These are phyloP conservation scores for Orbilia javanica DNA, from an alignment of 2,329 filamentous ascomycete species.

Conservation along the genomic window DNA sequence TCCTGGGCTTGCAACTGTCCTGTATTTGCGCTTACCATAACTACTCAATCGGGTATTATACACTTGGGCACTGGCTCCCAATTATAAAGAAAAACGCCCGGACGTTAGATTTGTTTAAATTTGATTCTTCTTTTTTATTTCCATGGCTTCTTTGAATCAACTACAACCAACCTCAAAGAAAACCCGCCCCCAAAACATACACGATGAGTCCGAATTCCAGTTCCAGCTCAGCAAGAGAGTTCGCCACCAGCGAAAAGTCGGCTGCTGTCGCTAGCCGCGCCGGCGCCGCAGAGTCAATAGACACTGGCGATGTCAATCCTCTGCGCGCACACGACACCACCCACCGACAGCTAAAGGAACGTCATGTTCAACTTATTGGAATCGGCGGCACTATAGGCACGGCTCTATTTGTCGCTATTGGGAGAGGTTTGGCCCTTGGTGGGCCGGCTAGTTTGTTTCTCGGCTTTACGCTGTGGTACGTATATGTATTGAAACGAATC, in stretches of 20 bases:
- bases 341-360: slow-evolving; percentile 70
- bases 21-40: neutral
- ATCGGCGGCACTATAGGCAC: slow-evolving; percentile 77
- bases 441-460: slow-evolving; percentile 67
- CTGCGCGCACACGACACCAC: slow-evolving; percentile 38
- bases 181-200: neutral
- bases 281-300: slow-evolving; percentile 25
- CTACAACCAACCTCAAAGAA: neutral
- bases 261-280: neutral
- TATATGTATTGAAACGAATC: no score
- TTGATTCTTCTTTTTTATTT: neutral
- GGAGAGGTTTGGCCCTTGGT: slow-evolving; percentile 71
- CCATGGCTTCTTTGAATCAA: neutral
- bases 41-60: neutral
- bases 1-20: neutral
- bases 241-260: slow-evolving; percentile 8
- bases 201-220: slow-evolving; percentile 1
- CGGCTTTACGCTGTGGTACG: slow-evolving; percentile 73
- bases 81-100: slow-evolving; percentile 1
- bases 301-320: slow-evolving; percentile 4
- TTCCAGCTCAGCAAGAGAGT: neutral
- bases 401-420: slow-evolving; percentile 73
- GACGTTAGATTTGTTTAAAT: neutral
- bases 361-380: slow-evolving; percentile 73
- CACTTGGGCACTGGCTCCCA: no score